Evolutionary conservation across 2,329 filamentous ascomycete genomes (phyloP).

Genomic region (Alternaria sp.): DNA sequence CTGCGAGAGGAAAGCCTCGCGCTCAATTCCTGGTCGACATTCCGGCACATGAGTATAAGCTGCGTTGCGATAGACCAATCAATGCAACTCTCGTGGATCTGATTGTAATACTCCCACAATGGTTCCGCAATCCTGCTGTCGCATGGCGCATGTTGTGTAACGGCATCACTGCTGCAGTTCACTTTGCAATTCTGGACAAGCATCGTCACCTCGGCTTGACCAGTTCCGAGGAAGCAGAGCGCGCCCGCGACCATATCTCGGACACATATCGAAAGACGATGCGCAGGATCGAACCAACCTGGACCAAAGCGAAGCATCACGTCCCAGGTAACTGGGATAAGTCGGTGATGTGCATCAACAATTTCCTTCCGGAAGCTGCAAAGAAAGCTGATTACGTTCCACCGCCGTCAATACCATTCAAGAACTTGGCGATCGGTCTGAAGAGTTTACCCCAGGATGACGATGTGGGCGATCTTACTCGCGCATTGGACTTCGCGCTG

Average conservation of each 20-base stretch:
- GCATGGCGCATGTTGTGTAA: constrained; percentile 23
- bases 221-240: constrained; percentile 1
- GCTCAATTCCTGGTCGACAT: constrained; percentile 5
- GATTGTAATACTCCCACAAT: constrained; percentile 22
- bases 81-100: constrained; percentile 28
- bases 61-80: constrained; percentile 4
- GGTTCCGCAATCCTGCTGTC: constrained; percentile 19
- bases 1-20: neutral
- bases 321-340: constrained; percentile 15
- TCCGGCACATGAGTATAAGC: constrained; percentile 14
- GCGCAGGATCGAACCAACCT: constrained; percentile 8
- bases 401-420: constrained; percentile 20
- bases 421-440: constrained; percentile 21
- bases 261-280: constrained; percentile 24
- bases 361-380: constrained; percentile 13
- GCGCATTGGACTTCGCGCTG: constrained; percentile 26
- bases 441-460: constrained; percentile 25
- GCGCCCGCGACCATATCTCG: constrained; percentile 15
- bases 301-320: constrained; percentile 15
- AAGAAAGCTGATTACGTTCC: neutral
- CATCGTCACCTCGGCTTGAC: constrained; percentile 12
- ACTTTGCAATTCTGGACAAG: constrained; percentile 22
- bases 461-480: constrained; percentile 34
- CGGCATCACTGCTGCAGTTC: constrained; percentile 14
- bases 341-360: neutral